Conservation (phyloP, 202 grass and related monocot genomes). For the Schoenoplectus tabernaemontani region DNA sequence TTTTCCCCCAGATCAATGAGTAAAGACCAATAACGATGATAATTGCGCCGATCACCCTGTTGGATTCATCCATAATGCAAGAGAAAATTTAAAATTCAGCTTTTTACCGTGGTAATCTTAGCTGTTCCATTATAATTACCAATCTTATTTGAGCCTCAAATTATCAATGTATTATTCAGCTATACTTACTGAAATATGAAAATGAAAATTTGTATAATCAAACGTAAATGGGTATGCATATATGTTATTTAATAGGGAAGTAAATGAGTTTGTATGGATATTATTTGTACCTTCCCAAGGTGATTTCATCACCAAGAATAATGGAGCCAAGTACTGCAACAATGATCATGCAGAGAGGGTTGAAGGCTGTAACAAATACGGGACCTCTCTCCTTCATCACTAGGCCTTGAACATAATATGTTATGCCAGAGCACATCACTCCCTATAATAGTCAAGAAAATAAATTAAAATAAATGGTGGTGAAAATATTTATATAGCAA, state of each 20-base stretch:
- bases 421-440: conserved; percentile 65
- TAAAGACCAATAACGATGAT: conserved; percentile 66
- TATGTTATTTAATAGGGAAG: neutral
- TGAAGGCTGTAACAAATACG: conserved; percentile 84
- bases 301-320: conserved; percentile 72
- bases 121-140: neutral
- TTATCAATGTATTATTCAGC: neutral
- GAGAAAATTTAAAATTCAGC: neutral
- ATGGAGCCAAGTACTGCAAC: conserved; percentile 59
- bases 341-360: conserved; percentile 82
- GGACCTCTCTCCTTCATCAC: conserved; percentile 77
- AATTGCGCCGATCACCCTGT: conserved; percentile 53
- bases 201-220: neutral
- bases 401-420: conserved; percentile 72
- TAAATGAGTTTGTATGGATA: neutral
- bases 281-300: conserved; percentile 55
- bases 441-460: conserved; percentile 33
- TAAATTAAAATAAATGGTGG: neutral
- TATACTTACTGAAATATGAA: neutral
- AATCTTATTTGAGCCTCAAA: neutral
- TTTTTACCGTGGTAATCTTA: neutral
- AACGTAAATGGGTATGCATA: neutral
- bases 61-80: neutral
- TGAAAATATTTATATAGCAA: neutral
- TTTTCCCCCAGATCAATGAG: conserved; percentile 66